Conservation (phyloP, 1,139 yeast species). For the Komagataea norvegica region DNA sequence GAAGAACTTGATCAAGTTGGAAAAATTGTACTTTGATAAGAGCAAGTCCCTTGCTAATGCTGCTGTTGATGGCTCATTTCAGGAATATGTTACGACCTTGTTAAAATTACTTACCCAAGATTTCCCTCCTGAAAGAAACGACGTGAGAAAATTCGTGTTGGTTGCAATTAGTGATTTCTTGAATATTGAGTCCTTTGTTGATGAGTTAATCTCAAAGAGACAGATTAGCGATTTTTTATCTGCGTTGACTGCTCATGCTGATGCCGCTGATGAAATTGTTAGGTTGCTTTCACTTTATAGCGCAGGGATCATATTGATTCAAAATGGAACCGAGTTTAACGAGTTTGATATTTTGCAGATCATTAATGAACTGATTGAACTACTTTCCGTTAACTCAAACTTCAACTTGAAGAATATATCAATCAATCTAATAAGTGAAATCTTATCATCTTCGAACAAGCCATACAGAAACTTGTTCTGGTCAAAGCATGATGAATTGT, state of each 20-base stretch:
- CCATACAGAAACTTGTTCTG: constrained; percentile 57
- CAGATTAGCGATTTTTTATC: constrained; percentile 40
- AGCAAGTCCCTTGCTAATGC: not conserved
- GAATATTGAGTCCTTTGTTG: constrained; percentile 30
- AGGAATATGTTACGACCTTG: constrained; percentile 14
- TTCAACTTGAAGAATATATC: constrained; percentile 57
- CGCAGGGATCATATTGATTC: constrained; percentile 31
- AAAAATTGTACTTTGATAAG: constrained; percentile 32
- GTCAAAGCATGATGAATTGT: constrained; percentile 45
- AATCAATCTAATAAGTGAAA: constrained; percentile 60
- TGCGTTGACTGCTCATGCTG: constrained; percentile 45
- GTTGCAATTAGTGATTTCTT: constrained; percentile 65
- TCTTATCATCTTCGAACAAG: constrained; percentile 47
- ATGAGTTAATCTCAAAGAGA: constrained; percentile 37
- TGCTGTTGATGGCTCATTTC: constrained; percentile 3
- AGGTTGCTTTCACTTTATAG: constrained; percentile 40
- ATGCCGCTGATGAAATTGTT: constrained; percentile 42
- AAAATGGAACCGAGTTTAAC: constrained; percentile 17
- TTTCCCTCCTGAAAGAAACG: constrained; percentile 32
- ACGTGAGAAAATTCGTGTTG: constrained; percentile 68
- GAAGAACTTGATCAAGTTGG: constrained; percentile 58
- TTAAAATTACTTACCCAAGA: constrained; percentile 14
- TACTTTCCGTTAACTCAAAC: constrained; percentile 42
- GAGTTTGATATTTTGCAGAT: constrained; percentile 5
- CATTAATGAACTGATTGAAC: constrained; percentile 7